Percentiles rank a stretch among this genome's conserved stretches.
Evolutionary conservation across 345 rosid species (phyloP).

Genomic region (Kandelia obovata): DNA sequence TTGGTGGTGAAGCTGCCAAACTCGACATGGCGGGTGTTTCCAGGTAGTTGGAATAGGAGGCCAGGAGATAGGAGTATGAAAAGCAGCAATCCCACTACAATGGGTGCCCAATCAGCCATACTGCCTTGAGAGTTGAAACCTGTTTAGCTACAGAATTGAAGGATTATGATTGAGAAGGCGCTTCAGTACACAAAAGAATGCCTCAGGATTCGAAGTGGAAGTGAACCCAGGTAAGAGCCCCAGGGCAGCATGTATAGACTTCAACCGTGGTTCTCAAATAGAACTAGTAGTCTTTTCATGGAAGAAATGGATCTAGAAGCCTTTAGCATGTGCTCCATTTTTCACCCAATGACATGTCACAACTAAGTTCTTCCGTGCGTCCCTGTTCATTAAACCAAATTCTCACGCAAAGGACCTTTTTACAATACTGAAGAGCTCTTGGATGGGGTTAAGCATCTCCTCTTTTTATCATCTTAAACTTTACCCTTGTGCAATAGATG

Average conservation of each 20-base stretch:
- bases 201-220: too few relatives aligned
- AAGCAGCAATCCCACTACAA: conserved; percentile 39
- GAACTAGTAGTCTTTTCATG: not conserved
- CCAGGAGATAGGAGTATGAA: conserved; percentile 56
- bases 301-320: not conserved
- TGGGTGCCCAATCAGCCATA: conserved; percentile 61
- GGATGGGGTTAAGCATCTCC: not conserved
- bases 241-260: too few relatives aligned
- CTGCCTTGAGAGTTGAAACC: not conserved
- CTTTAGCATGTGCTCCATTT: too few relatives aligned
- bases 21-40: conserved; percentile 31
- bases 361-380: too few relatives aligned
- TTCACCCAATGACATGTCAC: too few relatives aligned
- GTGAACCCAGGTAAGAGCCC: too few relatives aligned
- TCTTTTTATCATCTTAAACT: not conserved
- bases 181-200: too few relatives aligned
- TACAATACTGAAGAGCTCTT: not conserved
- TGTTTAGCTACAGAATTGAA: not conserved
- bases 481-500: too few relatives aligned
- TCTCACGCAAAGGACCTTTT: not conserved
- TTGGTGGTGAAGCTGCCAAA: conserved; percentile 45
- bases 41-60: conserved; percentile 49
- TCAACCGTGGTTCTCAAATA: not conserved
- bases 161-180: too few relatives aligned
- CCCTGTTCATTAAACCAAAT: not conserved